Conservation (phyloP, 768 basidiomycete species). For the Agaricus sinodeliciosus region DNA sequence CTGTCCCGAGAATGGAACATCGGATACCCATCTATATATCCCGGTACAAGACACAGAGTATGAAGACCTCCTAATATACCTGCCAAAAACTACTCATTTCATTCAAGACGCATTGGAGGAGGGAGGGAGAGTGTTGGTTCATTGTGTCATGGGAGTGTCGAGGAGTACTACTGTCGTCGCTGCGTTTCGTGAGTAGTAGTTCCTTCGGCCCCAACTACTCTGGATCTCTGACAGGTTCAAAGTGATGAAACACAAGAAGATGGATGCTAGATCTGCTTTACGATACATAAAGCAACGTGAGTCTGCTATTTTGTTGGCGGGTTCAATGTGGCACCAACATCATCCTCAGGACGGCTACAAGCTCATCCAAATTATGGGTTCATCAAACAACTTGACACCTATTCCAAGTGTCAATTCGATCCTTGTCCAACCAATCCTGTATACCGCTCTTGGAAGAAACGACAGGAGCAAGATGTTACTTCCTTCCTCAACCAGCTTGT, state of each 20-base stretch:
- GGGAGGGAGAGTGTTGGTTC: constrained; percentile 58
- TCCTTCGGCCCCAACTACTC: background rate
- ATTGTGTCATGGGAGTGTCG: constrained; percentile 70
- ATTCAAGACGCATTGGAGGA: constrained; percentile 49
- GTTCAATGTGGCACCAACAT: constrained; percentile 9
- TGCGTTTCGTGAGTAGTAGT: constrained; percentile 40
- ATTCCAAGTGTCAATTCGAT: constrained; percentile 42
- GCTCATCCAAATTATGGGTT: constrained; percentile 48
- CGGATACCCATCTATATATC: constrained; percentile 31
- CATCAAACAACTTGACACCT: constrained; percentile 50
- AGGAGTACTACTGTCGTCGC: constrained; percentile 57
- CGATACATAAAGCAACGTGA: constrained; percentile 43
- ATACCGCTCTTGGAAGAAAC: constrained; percentile 56
- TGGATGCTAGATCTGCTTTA: constrained; percentile 38
- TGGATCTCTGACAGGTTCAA: background rate
- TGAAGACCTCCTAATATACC: constrained; percentile 54
- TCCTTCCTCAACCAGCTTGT: constrained; percentile 43
- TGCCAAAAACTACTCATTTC: constrained; percentile 53
- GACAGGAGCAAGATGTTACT: constrained; percentile 45
- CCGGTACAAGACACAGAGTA: constrained; percentile 40
- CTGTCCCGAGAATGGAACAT: constrained; percentile 27
- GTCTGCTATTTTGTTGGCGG: constrained; percentile 8
- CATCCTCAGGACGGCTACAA: constrained; percentile 27
- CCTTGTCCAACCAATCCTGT: constrained; percentile 33
- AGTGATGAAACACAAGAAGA: constrained; percentile 46